Conservation (phyloP, 2,329 filamentous ascomycete genomes). For the Botrytis squamosa region DNA sequence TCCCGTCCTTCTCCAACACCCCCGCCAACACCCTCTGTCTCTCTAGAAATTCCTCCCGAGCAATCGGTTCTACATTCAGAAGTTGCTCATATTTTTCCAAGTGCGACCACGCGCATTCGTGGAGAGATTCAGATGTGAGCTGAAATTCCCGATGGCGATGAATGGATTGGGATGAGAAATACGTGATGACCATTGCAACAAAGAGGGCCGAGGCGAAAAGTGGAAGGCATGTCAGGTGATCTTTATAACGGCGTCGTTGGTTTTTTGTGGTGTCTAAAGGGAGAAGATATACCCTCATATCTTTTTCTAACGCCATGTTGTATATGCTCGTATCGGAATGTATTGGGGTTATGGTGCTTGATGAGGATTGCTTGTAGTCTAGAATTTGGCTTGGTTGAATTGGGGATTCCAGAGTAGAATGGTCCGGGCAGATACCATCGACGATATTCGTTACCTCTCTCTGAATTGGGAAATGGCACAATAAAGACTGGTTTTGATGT, state of each 20-base stretch:
- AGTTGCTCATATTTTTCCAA: conserved; percentile 28
- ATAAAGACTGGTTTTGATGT: neutral
- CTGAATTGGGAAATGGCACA: neutral
- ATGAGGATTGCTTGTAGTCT: neutral
- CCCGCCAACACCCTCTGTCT: conserved; percentile 29
- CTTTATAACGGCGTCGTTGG: neutral
- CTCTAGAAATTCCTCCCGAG: conserved; percentile 28
- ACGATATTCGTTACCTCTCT: neutral
- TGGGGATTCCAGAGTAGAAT: neutral
- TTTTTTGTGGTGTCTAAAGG: neutral
- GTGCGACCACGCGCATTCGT: conserved; percentile 26
- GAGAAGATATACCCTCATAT: neutral
- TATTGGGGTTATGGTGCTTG: neutral
- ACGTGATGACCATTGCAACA: neutral
- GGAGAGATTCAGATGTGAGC: conserved; percentile 12
- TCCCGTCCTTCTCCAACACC: conserved; percentile 27
- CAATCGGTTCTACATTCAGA: conserved; percentile 29
- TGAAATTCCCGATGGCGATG: neutral
- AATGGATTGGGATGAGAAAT: neutral
- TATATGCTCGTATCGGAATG: neutral
- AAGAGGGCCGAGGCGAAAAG: neutral
- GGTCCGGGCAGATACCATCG: neutral
- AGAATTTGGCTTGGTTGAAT: neutral
- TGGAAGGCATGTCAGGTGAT: neutral
- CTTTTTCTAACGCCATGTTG: neutral